Evolutionary conservation across 2,329 filamentous ascomycete genomes (phyloP), one percentile per base, ranked within the genome.

Genomic region (Hymenoscyphus scutula): DNA sequence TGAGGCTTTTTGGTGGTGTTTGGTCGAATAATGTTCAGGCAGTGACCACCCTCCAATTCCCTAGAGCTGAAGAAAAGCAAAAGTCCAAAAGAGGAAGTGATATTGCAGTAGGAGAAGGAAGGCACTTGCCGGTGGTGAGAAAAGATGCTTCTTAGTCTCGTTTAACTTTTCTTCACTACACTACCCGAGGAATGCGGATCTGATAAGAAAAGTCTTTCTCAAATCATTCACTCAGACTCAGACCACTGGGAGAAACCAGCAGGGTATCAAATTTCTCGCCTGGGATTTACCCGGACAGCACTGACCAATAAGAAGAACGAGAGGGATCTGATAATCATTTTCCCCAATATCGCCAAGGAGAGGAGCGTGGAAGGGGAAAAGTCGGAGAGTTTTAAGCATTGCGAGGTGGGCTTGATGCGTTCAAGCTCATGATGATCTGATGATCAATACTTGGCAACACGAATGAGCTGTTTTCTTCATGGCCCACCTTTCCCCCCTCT

Each of bases 121-220:
- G 19, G 19, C 45, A 5, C 23, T 51, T 13, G 23, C 10, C 5
- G 4, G 7, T 25, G 19, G 19, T 19, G 8, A 11, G 5, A 48
- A 48, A 25, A 2, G 45, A 51, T 51, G 10, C 45, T 51, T 51
- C 45, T 51, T 37, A 15, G 34, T 15, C 10, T 37, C 34, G 34
- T 37, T 15, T 37, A 5, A 37, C 4, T 13, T 37, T 15, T 37
- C 4, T n/a, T n/a, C n/a, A n/a, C n/a, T n/a, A n/a, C n/a, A n/a
- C 34, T 17, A 17, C 5, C 32, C 32, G 11, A 32, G 10, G 3
- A 29, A 3, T 6, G 27, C 29, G 30, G 55, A 56, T 56, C 55
- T 37, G 55, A 56, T 41, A 56, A 56, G 55, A 56, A 13, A 37
- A 37, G 32, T 37, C 10, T 48, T 48, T 48, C 19, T 48, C 41